phyloP scores from a whole-genome alignment of 441 rosid genomes.

The Cnidoscolus chayamansa region DNA sequence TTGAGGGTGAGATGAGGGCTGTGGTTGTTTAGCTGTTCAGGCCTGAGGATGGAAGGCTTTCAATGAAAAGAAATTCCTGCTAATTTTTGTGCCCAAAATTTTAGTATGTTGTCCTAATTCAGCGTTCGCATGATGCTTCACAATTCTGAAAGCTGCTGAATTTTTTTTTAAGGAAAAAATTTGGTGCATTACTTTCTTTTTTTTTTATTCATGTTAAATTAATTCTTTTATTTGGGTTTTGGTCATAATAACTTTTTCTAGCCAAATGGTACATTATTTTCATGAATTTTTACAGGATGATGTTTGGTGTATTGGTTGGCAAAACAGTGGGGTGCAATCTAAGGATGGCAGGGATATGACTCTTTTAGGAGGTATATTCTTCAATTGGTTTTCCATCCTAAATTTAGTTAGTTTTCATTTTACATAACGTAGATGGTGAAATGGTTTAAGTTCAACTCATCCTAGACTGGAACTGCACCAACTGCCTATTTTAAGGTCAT shows the following conservation, averaged over 20 bases:
- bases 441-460: background rate
- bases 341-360: slow-evolving; percentile 60
- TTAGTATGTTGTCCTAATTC: background rate
- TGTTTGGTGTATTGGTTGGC: slow-evolving; percentile 92
- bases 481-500: background rate
- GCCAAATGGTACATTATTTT: background rate
- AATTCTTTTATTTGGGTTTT: background rate
- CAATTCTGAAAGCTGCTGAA: background rate
- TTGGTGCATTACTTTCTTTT: background rate
- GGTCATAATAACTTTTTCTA: background rate
- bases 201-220: background rate
- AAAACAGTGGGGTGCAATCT: slow-evolving; percentile 56
- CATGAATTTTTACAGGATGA: slow-evolving; percentile 46
- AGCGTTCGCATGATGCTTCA: background rate
- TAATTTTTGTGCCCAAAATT: background rate
- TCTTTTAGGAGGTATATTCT: slow-evolving; percentile 79
- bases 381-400: slow-evolving; percentile 4
- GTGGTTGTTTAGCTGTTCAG: too few species aligned
- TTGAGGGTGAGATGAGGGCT: background rate
- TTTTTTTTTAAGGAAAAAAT: background rate
- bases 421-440: background rate
- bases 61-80: background rate
- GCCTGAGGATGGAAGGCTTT: background rate
- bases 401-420: background rate
- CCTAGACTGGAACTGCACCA: background rate